Evolutionary conservation across 768 basidiomycete genomes (phyloP), one percentile per base, ranked within the genome.

Genomic region (Suillus alpinus): DNA sequence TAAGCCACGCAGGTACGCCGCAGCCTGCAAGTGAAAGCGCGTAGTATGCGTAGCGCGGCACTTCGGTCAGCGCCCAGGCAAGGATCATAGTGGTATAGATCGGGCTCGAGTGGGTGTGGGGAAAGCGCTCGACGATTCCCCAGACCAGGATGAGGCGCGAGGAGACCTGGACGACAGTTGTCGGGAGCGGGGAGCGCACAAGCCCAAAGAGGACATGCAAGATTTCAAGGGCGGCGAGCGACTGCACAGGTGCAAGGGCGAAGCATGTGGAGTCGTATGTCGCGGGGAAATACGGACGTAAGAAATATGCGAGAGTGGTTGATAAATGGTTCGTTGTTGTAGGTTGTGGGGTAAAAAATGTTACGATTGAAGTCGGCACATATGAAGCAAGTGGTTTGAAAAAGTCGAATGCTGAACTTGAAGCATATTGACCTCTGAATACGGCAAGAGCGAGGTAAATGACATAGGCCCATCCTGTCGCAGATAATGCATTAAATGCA

Each of bases 41-140:
- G 73, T 98, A 99, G 80, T 89, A 96, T 9, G 85, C 71, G 76
- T 98, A 98, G 34, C 97, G 92, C 59, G 95, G 86, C 51, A 95
- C 85, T 75, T 99, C 97, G 16, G 94, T 92, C 56, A 87, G 62
- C 0, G 92, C 89, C 97, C 97, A 98, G 0, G 95, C 90, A 62
- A 96, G 75, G 58, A 98, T 83, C 94, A 98, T 96, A 55, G 89
- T 87, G 6, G 92, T 84, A 78, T 92, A 98, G 31, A 95, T 70
- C 4, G 97, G 92, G 69, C 85, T 87, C 4, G 78, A 70, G 64
- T 85, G 89, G 31, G 90, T 90, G 61, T 65, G 59, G 29, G 68
- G 43, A 56, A 67, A 71, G 62, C 70, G 68, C 9, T 65, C 61
- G 46, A 67, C 83, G 60, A 98, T 82, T 23, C 86, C 91, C 94